Conservation (phyloP, 805 yeast species). For the Cyberlindnera saturnus region DNA sequence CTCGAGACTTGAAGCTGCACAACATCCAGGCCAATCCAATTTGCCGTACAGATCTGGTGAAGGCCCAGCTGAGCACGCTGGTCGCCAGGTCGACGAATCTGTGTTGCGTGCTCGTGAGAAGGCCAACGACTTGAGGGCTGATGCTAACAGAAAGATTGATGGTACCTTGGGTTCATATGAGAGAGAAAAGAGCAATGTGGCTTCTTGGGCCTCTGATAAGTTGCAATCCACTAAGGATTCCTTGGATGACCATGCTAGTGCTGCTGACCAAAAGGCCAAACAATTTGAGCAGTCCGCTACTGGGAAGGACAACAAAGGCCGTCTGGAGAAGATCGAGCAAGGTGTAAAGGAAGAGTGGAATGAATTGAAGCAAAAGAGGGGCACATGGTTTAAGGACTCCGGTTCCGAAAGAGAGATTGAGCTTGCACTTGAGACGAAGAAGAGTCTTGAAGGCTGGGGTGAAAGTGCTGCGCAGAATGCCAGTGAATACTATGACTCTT, state of each 20-base stretch:
- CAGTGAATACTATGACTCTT: constrained; percentile 20
- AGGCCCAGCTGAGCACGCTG: constrained; percentile 19
- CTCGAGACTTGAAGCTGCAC: constrained; percentile 16
- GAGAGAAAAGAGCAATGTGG: constrained; percentile 9
- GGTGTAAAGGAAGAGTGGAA: constrained; percentile 8
- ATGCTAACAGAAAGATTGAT: constrained; percentile 18
- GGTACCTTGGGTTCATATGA: constrained; percentile 9
- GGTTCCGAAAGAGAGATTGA: constrained; percentile 23
- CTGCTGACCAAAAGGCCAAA: constrained; percentile 16
- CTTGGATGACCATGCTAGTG: constrained; percentile 10
- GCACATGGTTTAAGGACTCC: constrained; percentile 1
- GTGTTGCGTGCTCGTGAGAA: constrained; percentile 12
- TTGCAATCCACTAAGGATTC: constrained; percentile 8
- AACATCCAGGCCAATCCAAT: constrained; percentile 1
- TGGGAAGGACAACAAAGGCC: constrained; percentile 9
- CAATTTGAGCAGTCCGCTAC: constrained; percentile 12
- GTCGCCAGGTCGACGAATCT: constrained; percentile 23
- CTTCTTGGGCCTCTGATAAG: constrained; percentile 20
- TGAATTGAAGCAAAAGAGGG: constrained; percentile 18
- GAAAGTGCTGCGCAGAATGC: constrained; percentile 32
- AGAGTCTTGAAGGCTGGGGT: constrained; percentile 40
- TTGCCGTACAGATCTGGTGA: constrained; percentile 11
- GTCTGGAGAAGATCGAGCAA: constrained; percentile 15
- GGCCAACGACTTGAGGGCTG: constrained; percentile 11
- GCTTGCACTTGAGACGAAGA: constrained; percentile 26